Base-by-base conservation (phyloP, 108 stramenopile genomes). In the Aurantiochytrium sp. region DNA sequence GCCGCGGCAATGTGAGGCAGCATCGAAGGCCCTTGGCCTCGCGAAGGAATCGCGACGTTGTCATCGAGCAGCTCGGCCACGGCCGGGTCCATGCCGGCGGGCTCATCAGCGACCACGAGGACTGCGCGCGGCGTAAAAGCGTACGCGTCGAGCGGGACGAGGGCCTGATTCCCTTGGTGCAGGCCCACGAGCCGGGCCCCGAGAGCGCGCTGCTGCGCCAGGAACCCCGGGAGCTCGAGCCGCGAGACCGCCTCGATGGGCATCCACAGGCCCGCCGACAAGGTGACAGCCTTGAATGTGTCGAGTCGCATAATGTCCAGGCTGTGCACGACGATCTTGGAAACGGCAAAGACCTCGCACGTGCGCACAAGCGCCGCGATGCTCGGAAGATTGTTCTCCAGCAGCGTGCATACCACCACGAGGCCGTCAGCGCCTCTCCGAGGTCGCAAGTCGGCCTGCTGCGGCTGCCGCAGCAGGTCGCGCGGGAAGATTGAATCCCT, bases 221-320 rank as follows among this genome's bases (percentile, higher is more conserved):
- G 45, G 30, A 81, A 81, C 15, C 73, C 73, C 8, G 42, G 42
- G 12, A 81, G 39, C n/a, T 81, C 36, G 30, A 48, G 39, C 6
- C 73, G 73, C 50, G 42, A 27, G 73, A 81, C 73, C 10, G 73
- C 73, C 24, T 81, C 24, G 30, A 81, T 27, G 2, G 73, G 45
- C 39, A 81, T 41, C 73, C 73, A 81, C 15, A 48, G 73, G 3
- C 45, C 73, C n/a, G 73, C 73, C 50, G 73, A 81, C n/a, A 81
- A 12, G 6, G 73, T 48, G 30, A 81, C 45, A 5, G 39, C 42
- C 73, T 81, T 48, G 73, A 81, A 81, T 6, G 73, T 81, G 45
- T 81, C 73, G 42, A 48, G 42, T 39, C 30, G 21, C 45, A 81
- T 12, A 81, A 81, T 48, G 27, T 41, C 73, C 39, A 81, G 2